Evolutionary conservation across 306 rosid genomes (phyloP), one percentile per base, ranked within the genome.

Genomic region (Lotus japonicus): DNA sequence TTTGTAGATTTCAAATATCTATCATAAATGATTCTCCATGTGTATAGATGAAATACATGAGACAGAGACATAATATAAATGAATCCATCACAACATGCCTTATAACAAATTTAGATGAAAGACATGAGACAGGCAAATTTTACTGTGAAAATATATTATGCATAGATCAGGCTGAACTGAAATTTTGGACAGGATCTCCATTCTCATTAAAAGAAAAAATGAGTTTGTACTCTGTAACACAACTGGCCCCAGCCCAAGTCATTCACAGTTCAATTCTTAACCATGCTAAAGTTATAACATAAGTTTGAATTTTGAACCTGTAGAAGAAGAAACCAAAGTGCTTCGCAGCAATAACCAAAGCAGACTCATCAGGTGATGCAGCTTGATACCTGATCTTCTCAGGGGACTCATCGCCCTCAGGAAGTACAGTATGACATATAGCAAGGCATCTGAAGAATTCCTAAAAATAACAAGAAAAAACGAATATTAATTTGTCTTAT

Each of bases 301-400:
- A 58, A 71, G 71, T 46, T 55, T 68, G 72, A 82, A 88, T 86
- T 51, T 58, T 68, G 60, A 80, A 94, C 98, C 98, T 90, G 95
- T 88, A 88, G 74, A 94, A 94, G 87, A 94, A 94, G 85, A 94
- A 94, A 72, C 98, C 97, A 50, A 94, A 90, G 90, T 94, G 74
- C 71, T 94, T 94, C 26, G 99, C 99, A 66, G 86, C 86, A 78
- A 82, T 70, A 60, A 82, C 86, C 83, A 82, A 66, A 65, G 86
- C 86, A 70, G 80, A 74, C 86, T 91, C 97, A 75, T 91, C 97
- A 9, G 97, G 97, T 74, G 97, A 91, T 59, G 97, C 96, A 72
- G 96, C 97, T 75, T 91, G 97, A 81, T 91, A 91, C 60, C 70
- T 84, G 57, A 88, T 85, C 85, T 84, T 88, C 74, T 91, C 96